Evolutionary conservation across 2,329 filamentous ascomycete genomes (phyloP).

Genomic region (Fusarium staphyleae): DNA sequence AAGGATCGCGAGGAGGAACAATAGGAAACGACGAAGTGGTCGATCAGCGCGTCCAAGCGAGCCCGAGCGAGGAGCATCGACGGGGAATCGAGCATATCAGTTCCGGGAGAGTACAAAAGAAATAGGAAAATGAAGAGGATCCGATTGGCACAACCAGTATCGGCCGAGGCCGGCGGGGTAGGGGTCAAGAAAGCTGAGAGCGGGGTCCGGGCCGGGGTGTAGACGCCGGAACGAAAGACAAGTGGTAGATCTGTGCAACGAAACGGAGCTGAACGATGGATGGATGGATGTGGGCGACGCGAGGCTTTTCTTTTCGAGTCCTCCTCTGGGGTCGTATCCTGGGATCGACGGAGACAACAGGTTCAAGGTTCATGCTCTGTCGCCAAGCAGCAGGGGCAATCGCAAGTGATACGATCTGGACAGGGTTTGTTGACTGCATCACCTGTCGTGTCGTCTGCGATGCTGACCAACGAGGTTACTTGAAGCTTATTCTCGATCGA

Average conservation of each 20-base stretch:
- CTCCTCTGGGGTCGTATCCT: slow-evolving; percentile 4
- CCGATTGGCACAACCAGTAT: slow-evolving; percentile 20
- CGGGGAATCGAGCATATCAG: slow-evolving; percentile 3
- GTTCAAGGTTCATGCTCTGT: slow-evolving; percentile 1
- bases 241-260: slow-evolving; percentile 33
- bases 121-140: too few relatives aligned
- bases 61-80: slow-evolving; percentile 2
- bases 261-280: slow-evolving; percentile 10
- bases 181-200: slow-evolving; percentile 16
- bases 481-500: background rate
- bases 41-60: slow-evolving; percentile 16
- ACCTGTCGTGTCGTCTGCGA: background rate
- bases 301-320: slow-evolving; percentile 13
- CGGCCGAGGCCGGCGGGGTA: slow-evolving; percentile 24
- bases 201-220: slow-evolving; percentile 18
- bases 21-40: slow-evolving; percentile 13
- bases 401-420: background rate
- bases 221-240: slow-evolving; percentile 30
- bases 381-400: slow-evolving; percentile 1
- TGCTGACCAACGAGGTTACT: background rate
- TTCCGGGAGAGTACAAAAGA: slow-evolving; percentile 9
- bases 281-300: slow-evolving; percentile 5
- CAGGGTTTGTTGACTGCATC: background rate
- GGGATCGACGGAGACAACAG: slow-evolving; percentile 12
- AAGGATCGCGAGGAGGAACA: background rate